Conservation (phyloP, 305 asterid genomes). For the Fraxinus ornus region DNA sequence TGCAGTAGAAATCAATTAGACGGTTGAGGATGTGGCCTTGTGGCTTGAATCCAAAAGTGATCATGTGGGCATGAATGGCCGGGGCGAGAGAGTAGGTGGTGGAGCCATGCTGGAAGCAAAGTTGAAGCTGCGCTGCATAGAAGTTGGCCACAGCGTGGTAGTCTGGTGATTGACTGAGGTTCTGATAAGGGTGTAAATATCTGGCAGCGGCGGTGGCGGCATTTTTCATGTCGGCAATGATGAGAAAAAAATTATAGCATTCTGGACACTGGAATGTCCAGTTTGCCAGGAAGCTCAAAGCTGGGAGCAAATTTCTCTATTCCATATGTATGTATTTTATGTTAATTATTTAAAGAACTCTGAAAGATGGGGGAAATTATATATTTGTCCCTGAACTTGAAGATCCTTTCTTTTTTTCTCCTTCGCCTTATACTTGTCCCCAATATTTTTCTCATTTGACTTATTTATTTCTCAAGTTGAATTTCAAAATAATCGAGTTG, state of each 20-base stretch:
- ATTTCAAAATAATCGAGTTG: too few species aligned
- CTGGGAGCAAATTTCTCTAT: constrained; percentile 3
- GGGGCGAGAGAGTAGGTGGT: constrained; percentile 41
- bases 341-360: background rate
- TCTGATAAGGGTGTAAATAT: constrained; percentile 25
- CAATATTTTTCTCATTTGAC: background rate
- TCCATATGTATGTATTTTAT: background rate
- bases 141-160: constrained; percentile 43
- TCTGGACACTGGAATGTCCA: constrained; percentile 24
- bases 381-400: background rate
- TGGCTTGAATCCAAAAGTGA: constrained; percentile 67
- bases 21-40: constrained; percentile 68
- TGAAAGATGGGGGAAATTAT: background rate
- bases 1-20: constrained; percentile 55
- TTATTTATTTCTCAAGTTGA: too few species aligned
- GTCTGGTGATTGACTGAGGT: constrained; percentile 26
- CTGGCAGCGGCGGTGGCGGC: constrained; percentile 38
- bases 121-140: constrained; percentile 61
- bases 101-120: constrained; percentile 48
- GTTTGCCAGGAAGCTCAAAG: constrained; percentile 12
- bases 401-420: background rate
- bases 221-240: constrained; percentile 30
- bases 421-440: background rate
- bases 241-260: background rate
- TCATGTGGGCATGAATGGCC: constrained; percentile 66